Evolutionary conservation across 352 stramenopile species (phyloP).

Genomic region (Globisporangium cylindrosporum): DNA sequence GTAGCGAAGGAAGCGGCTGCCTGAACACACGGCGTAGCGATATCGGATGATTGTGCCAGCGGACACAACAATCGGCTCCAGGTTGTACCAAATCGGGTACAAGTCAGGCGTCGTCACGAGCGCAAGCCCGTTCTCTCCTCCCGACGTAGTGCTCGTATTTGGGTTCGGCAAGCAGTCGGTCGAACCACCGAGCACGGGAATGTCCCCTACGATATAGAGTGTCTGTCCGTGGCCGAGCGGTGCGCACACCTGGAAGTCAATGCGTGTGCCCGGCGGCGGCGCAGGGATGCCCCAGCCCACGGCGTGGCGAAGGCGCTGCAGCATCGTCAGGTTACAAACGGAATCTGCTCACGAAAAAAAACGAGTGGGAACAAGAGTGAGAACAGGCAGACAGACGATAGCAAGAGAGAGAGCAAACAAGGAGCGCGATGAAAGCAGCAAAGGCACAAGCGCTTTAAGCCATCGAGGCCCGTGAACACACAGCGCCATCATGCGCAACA

Average conservation of each 20-base stretch:
- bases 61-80: slow-evolving; percentile 71
- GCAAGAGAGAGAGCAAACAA: neutral
- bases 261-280: slow-evolving; percentile 56
- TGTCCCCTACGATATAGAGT: slow-evolving; percentile 78
- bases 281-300: slow-evolving; percentile 67
- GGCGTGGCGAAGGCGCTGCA: slow-evolving; percentile 79
- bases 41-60: slow-evolving; percentile 69
- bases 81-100: slow-evolving; percentile 89
- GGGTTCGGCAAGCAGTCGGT: slow-evolving; percentile 52
- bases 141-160: slow-evolving; percentile 27
- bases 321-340: slow-evolving; percentile 38
- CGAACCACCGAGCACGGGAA: slow-evolving; percentile 62
- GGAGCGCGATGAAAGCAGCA: neutral
- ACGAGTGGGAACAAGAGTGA: neutral
- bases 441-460: neutral
- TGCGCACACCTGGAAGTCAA: slow-evolving; percentile 84
- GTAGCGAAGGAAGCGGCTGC: slow-evolving; percentile 75
- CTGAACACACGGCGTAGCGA: slow-evolving; percentile 82
- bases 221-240: slow-evolving; percentile 74
- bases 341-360: neutral
- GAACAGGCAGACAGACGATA: neutral
- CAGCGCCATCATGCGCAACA: neutral
- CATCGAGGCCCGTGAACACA: neutral
- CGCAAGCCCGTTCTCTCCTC: slow-evolving; percentile 48
- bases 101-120: slow-evolving; percentile 85